A percentile compares a stretch with the other conserved stretches of the same genome.
Evolutionary conservation across 192 early-diverging fungal species (phyloP).

Genomic region (Gigaspora rosea): DNA sequence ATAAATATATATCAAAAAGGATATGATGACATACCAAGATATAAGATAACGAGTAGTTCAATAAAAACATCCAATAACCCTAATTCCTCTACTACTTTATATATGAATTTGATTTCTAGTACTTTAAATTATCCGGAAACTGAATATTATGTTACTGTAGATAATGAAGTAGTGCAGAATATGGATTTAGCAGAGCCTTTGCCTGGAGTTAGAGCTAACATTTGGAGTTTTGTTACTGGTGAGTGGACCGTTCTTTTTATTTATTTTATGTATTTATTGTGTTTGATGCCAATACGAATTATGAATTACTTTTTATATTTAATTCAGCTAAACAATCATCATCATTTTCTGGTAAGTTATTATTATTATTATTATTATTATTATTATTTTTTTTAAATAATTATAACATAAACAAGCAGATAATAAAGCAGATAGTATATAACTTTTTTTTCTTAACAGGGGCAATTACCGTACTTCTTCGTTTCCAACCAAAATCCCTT

Average conservation of each 20-base stretch:
- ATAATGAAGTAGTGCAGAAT: not conserved
- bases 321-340: not conserved
- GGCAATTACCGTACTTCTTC: not conserved
- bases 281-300: not conserved
- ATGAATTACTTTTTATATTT: not conserved
- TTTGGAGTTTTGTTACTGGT: conserved; percentile 1
- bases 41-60: not conserved
- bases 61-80: not conserved
- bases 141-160: conserved; percentile 1
- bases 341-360: too few relatives aligned
- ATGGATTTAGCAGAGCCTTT: not conserved
- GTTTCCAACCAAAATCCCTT: not conserved
- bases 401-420: too few relatives aligned
- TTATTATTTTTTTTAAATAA: too few relatives aligned
- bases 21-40: not conserved
- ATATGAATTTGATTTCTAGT: not conserved
- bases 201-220: not conserved
- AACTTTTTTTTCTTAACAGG: not conserved
- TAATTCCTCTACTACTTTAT: not conserved
- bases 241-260: not conserved
- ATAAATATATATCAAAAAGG: conserved; percentile 1
- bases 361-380: too few relatives aligned
- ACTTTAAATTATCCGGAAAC: conserved; percentile 9
- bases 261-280: not conserved
- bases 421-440: too few relatives aligned